A percentile compares a stretch with the other conserved stretches of the same genome.
These are phyloP conservation scores for Penicillium canescens DNA, from an alignment of 495 filamentous ascomycete genomes.

Conservation along the genomic window DNA sequence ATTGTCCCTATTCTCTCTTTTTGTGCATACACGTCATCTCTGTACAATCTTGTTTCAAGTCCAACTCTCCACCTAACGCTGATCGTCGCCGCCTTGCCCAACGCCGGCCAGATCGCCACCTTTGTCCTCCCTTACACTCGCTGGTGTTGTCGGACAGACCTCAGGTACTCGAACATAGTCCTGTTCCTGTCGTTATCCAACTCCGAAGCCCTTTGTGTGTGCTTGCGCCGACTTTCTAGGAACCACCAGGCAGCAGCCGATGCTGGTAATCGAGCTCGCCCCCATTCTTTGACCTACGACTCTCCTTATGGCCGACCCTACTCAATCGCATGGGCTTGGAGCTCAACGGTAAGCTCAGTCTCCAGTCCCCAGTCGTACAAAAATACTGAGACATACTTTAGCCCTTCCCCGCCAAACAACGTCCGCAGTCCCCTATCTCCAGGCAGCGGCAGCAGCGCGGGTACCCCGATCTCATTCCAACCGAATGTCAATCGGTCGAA, in stretches of 20 bases:
- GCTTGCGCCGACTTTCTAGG: background rate
- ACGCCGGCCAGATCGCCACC: constrained; percentile 16
- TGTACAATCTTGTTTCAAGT: constrained; percentile 24
- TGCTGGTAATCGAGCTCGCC: constrained; percentile 13
- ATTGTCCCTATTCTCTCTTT: background rate
- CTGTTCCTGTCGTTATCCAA: background rate
- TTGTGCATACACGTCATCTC: constrained; percentile 24
- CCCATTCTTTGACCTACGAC: constrained; percentile 4
- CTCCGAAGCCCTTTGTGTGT: background rate
- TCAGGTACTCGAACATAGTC: background rate
- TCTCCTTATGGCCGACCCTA: constrained; percentile 23
- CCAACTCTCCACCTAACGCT: constrained; percentile 12
- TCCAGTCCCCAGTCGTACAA: constrained; percentile 7
- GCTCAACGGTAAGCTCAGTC: constrained; percentile 23
- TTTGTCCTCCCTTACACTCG: constrained; percentile 9
- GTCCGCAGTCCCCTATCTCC: constrained; percentile 35
- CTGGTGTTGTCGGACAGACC: background rate
- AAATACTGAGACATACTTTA: constrained; percentile 17
- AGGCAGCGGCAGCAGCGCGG: constrained; percentile 17
- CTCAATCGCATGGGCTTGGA: constrained; percentile 26
- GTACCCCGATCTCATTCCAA: constrained; percentile 58
- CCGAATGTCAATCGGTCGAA: constrained; percentile 88
- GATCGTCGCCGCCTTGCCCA: constrained; percentile 26
- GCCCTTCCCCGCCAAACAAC: constrained; percentile 23
- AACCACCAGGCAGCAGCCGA: constrained; percentile 18